Evolutionary conservation across 108 stramenopile species (phyloP), one percentile per base, ranked within the genome.

Genomic region (Phaeodactylum tricornutum): DNA sequence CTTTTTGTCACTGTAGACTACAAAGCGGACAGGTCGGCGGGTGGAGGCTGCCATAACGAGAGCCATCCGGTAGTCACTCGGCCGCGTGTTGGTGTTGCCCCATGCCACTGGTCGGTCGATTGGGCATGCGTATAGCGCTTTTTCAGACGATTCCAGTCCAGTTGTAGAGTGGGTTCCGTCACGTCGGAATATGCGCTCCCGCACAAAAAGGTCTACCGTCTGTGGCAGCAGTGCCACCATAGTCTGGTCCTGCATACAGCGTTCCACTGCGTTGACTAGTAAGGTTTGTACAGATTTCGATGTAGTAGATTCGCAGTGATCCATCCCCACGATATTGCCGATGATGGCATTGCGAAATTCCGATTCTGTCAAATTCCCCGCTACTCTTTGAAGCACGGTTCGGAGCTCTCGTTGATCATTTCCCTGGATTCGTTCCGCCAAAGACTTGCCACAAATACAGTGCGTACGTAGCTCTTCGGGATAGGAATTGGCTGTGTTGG

Each of bases 1-100:
- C 2, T 37, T 36, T 27, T 0, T 26, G 26, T 1, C 58, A 17
- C 21, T 51, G 15, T 59, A 81, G 14, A 72, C 52, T 4, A 82
- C 50, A 55, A 88, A 84, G 21, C 72, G 49, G n/a, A 88, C 82
- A 1, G 87, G 80, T 40, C 87, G 62, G 44, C 69, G 46, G 46
- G 61, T 71, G 16, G 43, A 29, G 21, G 37, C 32, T 11, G 81
- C 81, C 22, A 65, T 72, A 41, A 79, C 77, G 39, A 88, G 62
- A 20, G 82, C 87, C 17, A 34, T 17, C 27, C 43, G 34, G 49
- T 73, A 81, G 24, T 88, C 82, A 35, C 66, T 50, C 15, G 74
- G 59, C 43, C 75, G 65, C 4, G 82, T 64, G 37, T 88, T 88
- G n/a, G 87, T 88, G 49, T 88, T 88, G 1, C 87, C 87, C 83